A percentile compares a stretch with the other conserved stretches of the same genome.
Evolutionary conservation across 2,329 filamentous ascomycete species (phyloP).

Genomic region (Colletotrichum abscissum): DNA sequence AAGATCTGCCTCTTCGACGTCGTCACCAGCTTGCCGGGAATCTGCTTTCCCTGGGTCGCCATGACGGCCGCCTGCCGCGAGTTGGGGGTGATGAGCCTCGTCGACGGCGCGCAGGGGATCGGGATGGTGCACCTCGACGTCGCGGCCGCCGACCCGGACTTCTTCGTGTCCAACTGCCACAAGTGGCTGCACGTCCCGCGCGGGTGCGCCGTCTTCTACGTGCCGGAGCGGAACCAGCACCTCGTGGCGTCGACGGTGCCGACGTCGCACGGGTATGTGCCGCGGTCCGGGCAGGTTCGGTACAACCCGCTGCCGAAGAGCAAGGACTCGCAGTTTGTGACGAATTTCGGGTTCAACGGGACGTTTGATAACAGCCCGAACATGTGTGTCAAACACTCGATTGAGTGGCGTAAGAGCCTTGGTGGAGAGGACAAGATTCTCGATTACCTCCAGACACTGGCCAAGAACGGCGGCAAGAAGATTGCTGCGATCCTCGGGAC

Average conservation of each 20-base stretch:
- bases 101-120: conserved; percentile 88
- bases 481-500: conserved; percentile 76
- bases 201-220: conserved; percentile 84
- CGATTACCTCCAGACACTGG: conserved; percentile 71
- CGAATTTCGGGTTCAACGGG: conserved; percentile 80
- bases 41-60: conserved; percentile 81
- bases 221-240: conserved; percentile 79
- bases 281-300: conserved; percentile 47
- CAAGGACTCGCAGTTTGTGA: conserved; percentile 70
- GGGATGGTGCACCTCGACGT: conserved; percentile 83
- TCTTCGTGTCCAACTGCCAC: conserved; percentile 88
- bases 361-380: conserved; percentile 80
- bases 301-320: conserved; percentile 55
- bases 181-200: conserved; percentile 91
- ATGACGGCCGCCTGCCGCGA: conserved; percentile 74
- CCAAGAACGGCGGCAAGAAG: conserved; percentile 69
- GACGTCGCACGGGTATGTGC: conserved; percentile 82
- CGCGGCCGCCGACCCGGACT: conserved; percentile 77
- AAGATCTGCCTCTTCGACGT: conserved; percentile 82
- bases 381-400: conserved; percentile 76
- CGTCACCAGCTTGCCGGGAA: conserved; percentile 81
- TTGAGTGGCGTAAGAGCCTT: conserved; percentile 75
- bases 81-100: conserved; percentile 75
- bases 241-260: conserved; percentile 80
- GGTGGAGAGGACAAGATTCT: conserved; percentile 80